Evolutionary conservation across 176 grass and related monocot species (phyloP), one percentile per base, ranked within the genome.

Genomic region (Aechmea fasciata): DNA sequence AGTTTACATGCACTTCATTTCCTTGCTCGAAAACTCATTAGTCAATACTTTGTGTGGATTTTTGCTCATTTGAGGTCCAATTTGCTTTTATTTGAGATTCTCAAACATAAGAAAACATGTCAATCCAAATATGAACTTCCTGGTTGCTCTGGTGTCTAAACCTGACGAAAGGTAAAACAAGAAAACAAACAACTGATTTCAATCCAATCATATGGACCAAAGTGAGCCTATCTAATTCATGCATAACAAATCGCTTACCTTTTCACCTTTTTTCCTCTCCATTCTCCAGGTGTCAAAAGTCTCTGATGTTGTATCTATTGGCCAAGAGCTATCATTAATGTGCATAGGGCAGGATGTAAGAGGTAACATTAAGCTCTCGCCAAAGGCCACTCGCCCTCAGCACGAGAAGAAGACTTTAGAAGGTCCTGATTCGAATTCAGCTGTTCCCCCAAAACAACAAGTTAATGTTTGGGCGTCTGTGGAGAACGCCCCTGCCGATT

Each of bases 291-390:
- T 97, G 28, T 57, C 86, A 15, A 97, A 89, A 85, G 74, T 97
- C 41, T 84, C 89, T 2, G 94, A 97, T 80, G 57, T 93, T 72
- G 66, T 97, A 80, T 81, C 85, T 77, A 66, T 97, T 71, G 94
- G 94, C 51, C 86, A 97, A 83, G 19, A 69, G 49, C 75, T 97
- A 11, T 93, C 89, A 4, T 71, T 97, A 67, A 82, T 81, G 83
- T 97, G 89, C 76, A 97, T 93, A 67, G 89, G 84, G 69, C 86
- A 83, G 77, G 94, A 97, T 48, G 71, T 92, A 50, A 90, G 89
- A 76, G 94, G 94, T 80, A 92, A 97, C 69, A 79, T 97, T 77
- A 97, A 85, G 70, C 77, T 97, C 18, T 97, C 94, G 23, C 90
- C 90, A 65, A 97, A 97, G 74, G 84, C 94, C 48, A 85, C 74